Percentiles rank a stretch among this genome's conserved stretches.
Conservation (phyloP, 2,329 filamentous ascomycete genomes). For the Coniosporium tulheliwenetii region DNA sequence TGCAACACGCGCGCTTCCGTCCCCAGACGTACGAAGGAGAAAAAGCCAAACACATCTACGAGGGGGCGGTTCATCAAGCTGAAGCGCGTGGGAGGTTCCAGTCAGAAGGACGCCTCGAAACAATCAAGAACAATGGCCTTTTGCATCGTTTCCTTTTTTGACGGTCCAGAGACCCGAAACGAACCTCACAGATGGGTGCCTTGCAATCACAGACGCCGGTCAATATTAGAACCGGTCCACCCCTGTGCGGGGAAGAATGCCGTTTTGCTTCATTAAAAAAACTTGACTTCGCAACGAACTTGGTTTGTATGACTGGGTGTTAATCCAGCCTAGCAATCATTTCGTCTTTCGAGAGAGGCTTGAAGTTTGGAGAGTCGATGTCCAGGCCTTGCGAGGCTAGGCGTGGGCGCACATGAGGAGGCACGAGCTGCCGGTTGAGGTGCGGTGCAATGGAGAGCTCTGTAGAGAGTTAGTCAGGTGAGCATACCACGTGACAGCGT, state of each 20-base stretch:
- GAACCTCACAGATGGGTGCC: too few species aligned
- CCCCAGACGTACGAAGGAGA: too few species aligned
- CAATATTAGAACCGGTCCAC: too few species aligned
- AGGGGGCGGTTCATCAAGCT: too few species aligned
- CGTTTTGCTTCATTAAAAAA: constrained; percentile 15
- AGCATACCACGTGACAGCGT: constrained; percentile 1
- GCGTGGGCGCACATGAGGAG: constrained; percentile 59
- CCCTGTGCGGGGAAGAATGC: constrained; percentile 5
- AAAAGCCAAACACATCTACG: too few species aligned
- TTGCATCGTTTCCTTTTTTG: too few species aligned
- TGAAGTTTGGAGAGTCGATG: constrained; percentile 68
- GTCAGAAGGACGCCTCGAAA: too few species aligned
- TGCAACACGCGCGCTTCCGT: too few species aligned
- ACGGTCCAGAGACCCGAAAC: too few species aligned
- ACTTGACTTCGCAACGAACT: constrained; percentile 22
- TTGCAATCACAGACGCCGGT: too few species aligned
- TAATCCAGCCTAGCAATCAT: constrained; percentile 97
- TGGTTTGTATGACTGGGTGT: constrained; percentile 8
- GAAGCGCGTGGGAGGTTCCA: too few species aligned
- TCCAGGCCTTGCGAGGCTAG: constrained; percentile 70
- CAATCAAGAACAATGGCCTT: too few species aligned
- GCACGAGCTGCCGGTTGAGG: constrained; percentile 79
- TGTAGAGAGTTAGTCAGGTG: constrained; percentile 21
- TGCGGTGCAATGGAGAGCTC: constrained; percentile 91
- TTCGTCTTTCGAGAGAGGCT: constrained; percentile 78